Evolutionary conservation across 441 rosid genomes (phyloP).

Genomic region (Aquilaria agallochum): DNA sequence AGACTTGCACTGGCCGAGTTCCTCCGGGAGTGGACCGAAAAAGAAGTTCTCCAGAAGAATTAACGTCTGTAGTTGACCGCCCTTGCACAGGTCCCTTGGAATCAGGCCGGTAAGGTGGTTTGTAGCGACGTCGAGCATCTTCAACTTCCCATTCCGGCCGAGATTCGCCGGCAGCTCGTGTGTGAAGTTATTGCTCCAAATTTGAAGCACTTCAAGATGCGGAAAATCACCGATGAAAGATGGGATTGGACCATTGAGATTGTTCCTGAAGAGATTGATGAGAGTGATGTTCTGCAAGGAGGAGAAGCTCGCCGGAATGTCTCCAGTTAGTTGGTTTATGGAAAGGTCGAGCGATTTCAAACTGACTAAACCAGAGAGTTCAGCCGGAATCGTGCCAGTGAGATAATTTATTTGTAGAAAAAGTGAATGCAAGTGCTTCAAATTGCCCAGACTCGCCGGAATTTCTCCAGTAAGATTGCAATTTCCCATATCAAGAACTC

Average conservation of each 20-base stretch:
- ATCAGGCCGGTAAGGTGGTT: slow-evolving; percentile 75
- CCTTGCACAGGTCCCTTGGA: slow-evolving; percentile 65
- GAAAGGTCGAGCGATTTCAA: slow-evolving; percentile 77
- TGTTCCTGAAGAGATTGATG: slow-evolving; percentile 56
- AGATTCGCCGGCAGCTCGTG: slow-evolving; percentile 54
- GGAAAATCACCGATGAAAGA: slow-evolving; percentile 65
- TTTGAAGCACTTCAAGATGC: slow-evolving; percentile 50
- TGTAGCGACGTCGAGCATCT: slow-evolving; percentile 48
- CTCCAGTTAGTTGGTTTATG: slow-evolving; percentile 56
- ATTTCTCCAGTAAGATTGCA: slow-evolving; percentile 72
- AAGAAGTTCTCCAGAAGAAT: slow-evolving; percentile 67
- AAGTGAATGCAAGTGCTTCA: slow-evolving; percentile 50
- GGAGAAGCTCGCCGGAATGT: slow-evolving; percentile 58
- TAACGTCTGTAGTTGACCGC: slow-evolving; percentile 42
- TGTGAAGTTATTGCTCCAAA: slow-evolving; percentile 86
- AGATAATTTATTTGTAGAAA: slow-evolving; percentile 72
- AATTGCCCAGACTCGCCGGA: slow-evolving; percentile 52
- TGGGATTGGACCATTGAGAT: slow-evolving; percentile 61
- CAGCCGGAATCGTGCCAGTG: slow-evolving; percentile 59
- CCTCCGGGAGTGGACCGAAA: slow-evolving; percentile 63
- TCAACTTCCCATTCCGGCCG: slow-evolving; percentile 61
- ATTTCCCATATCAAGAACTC: slow-evolving; percentile 53
- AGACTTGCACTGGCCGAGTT: slow-evolving; percentile 65
- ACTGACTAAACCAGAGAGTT: slow-evolving; percentile 55
- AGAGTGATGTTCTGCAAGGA: slow-evolving; percentile 44